Evolutionary conservation across 257 asterid genomes (phyloP), one percentile per base, ranked within the genome.

Genomic region (Solanum okadae): DNA sequence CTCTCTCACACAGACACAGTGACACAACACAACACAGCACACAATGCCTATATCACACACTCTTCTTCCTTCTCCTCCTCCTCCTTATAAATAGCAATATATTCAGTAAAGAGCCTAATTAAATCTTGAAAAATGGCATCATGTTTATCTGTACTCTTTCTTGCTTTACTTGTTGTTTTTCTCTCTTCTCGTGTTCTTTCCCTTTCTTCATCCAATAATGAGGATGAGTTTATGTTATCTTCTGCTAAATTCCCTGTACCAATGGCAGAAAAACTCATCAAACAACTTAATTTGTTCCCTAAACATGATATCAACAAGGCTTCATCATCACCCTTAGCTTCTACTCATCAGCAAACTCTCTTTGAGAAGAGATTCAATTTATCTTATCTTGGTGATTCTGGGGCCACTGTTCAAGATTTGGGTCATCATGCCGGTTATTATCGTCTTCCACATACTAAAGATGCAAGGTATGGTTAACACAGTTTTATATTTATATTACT

Each of bases 341-440:
- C 84, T 3, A 23, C 59, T 31, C 88, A 88, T 31, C 88, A 88
- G 22, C 89, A 95, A 2, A 40, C 56, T 38, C 91, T 96, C 14
- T 92, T 92, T 23, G 98, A 96, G 68, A 96, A 93, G 92, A 85
- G 76, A 8, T 65, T 96, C 34, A 85, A 86, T 27, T 91, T 96
- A 63, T 94, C 95, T 12, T 56, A 86, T 73, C 61, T 90, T 14
- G 89, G 90, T 42, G 90, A 83, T 42, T 75, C 91, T 22, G 90
- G 92, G 22, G 37, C 92, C 14, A 87, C 90, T 75, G 92, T 92
- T 4, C 88, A 68, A 83, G 93, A 94, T 22, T 88, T 92, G 42
- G 95, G 97, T 59, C 98, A 95, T 90, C 94, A 92, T 91, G 98
- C 98, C 33, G 98, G 98, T 37, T 95, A 95, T 77, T 91, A 88